phyloP scores from a whole-genome alignment of 225 moss, liverwort and hornwort species.

The Climacium dendroides region DNA sequence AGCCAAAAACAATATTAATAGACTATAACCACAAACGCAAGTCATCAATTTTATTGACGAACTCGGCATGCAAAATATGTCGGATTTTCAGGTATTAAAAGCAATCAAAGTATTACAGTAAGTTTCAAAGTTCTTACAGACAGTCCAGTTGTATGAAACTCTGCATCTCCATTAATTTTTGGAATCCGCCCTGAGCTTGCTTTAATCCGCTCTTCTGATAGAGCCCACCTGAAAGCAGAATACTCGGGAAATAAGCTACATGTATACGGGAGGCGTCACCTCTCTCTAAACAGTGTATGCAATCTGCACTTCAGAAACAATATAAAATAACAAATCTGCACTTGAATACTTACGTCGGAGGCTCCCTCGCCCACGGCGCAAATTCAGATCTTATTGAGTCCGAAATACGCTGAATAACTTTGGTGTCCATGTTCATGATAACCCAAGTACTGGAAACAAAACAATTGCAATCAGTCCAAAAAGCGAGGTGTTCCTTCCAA shows the following conservation, averaged over 20 bases:
- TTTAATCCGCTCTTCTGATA: constrained; percentile 34
- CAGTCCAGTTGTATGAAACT: constrained; percentile 20
- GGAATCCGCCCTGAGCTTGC: constrained; percentile 45
- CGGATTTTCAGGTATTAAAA: background rate
- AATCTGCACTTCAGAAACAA: background rate
- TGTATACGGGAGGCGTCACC: background rate
- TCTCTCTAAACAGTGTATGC: background rate
- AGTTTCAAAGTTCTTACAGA: constrained; percentile 10
- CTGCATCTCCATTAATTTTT: constrained; percentile 42
- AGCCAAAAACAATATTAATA: background rate
- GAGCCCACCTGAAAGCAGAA: constrained; percentile 32
- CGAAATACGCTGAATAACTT: constrained; percentile 31
- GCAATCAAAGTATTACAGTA: background rate
- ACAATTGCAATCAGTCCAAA: constrained; percentile 1
- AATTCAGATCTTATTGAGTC: constrained; percentile 29
- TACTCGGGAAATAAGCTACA: background rate
- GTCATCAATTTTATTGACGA: background rate
- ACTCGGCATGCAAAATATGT: background rate
- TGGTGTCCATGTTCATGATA: constrained; percentile 56
- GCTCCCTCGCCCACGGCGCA: constrained; percentile 49
- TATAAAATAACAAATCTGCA: background rate
- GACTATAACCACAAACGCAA: background rate
- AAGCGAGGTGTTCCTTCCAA: background rate
- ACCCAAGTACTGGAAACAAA: constrained; percentile 46
- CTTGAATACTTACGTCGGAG: constrained; percentile 22